Evolutionary conservation across 768 basidiomycete genomes (phyloP).

Genomic region (Phaeolepiota aurea): DNA sequence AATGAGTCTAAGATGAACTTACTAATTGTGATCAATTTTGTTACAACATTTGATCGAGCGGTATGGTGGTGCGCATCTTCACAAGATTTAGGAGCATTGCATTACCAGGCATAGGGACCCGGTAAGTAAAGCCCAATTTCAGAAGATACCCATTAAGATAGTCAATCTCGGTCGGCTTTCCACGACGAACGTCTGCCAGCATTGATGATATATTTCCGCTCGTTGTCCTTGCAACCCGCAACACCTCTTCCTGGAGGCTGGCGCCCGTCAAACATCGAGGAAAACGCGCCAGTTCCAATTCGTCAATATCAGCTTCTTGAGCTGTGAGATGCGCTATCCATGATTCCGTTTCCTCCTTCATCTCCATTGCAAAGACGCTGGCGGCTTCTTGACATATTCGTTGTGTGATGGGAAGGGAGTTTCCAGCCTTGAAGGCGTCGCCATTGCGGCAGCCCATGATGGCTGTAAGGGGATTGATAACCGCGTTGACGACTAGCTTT

Average conservation of each 20-base stretch:
- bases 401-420: slow-evolving; percentile 35
- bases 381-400: slow-evolving; percentile 70
- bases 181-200: slow-evolving; percentile 59
- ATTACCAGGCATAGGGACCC: slow-evolving; percentile 51
- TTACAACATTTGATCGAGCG: slow-evolving; percentile 38
- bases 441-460: slow-evolving; percentile 78
- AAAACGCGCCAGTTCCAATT: slow-evolving; percentile 26
- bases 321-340: slow-evolving; percentile 22
- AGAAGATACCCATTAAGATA: slow-evolving; percentile 79
- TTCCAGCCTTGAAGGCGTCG: slow-evolving; percentile 42
- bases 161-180: slow-evolving; percentile 66
- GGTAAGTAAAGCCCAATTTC: slow-evolving; percentile 47
- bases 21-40: too few species aligned
- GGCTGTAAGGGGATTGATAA: slow-evolving; percentile 83
- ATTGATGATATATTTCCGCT: slow-evolving; percentile 72
- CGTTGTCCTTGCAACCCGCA: slow-evolving; percentile 50
- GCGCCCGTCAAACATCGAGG: slow-evolving; percentile 35
- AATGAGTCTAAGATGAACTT: too few species aligned
- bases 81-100: slow-evolving; percentile 48
- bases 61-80: slow-evolving; percentile 47
- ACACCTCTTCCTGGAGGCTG: slow-evolving; percentile 46
- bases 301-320: slow-evolving; percentile 16
- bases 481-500: slow-evolving; percentile 75
- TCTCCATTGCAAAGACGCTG: slow-evolving; percentile 44
- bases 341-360: slow-evolving; percentile 29